phyloP scores from a whole-genome alignment of 2,329 filamentous ascomycete genomes.

The Neofusicoccum sp. region DNA sequence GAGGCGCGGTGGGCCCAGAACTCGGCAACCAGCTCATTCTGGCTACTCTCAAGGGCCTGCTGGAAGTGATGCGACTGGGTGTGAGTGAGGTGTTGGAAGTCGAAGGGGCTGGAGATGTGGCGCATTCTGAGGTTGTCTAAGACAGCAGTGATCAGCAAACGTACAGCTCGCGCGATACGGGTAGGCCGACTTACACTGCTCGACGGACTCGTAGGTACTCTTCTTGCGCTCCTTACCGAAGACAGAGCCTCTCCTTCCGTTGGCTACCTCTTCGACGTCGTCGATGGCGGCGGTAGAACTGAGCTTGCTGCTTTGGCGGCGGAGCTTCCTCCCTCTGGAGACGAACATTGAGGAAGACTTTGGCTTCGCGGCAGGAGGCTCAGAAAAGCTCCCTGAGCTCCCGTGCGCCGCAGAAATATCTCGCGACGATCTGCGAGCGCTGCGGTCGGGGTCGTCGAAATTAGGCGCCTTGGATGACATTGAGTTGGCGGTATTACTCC shows the following conservation, averaged over 20 bases:
- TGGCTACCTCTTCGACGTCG: constrained; percentile 29
- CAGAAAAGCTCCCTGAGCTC: constrained; percentile 25
- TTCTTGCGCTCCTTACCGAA: constrained; percentile 30
- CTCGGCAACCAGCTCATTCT: constrained; percentile 52
- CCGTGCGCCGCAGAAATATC: constrained; percentile 25
- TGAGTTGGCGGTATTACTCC: constrained; percentile 38
- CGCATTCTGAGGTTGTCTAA: constrained; percentile 24
- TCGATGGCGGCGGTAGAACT: constrained; percentile 22
- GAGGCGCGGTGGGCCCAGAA: constrained; percentile 55
- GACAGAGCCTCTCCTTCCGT: constrained; percentile 32
- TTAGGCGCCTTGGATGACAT: constrained; percentile 29
- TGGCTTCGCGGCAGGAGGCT: constrained; percentile 26
- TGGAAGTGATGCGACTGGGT: constrained; percentile 56
- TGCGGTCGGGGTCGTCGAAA: constrained; percentile 22
- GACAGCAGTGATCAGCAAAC: constrained; percentile 19
- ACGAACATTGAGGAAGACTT: constrained; percentile 29
- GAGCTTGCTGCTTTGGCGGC: constrained; percentile 35
- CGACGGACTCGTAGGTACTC: constrained; percentile 27
- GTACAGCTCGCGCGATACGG: not conserved
- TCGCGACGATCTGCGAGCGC: constrained; percentile 30
- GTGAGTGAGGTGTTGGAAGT: constrained; percentile 64
- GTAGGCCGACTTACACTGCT: constrained; percentile 27
- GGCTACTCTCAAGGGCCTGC: constrained; percentile 50
- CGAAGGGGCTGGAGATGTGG: constrained; percentile 60
- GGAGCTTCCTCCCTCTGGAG: constrained; percentile 33